These are phyloP conservation scores for Fusarium sp. DNA, from an alignment of 2,329 filamentous ascomycete species.

Conservation along the genomic window DNA sequence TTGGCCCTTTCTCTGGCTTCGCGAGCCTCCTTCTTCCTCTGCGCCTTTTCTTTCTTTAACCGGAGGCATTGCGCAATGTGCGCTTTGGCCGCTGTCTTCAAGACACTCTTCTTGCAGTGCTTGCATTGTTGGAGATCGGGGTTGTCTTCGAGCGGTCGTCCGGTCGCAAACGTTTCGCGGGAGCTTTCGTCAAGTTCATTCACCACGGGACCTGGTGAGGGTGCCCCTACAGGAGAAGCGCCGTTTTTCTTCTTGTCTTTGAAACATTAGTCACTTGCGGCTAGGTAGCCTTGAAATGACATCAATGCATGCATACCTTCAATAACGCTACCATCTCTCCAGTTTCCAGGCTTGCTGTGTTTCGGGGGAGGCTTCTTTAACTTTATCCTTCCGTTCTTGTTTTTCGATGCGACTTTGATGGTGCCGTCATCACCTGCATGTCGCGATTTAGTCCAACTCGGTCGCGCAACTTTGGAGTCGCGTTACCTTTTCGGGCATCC, in stretches of 20 bases:
- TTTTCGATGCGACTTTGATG: conserved; percentile 72
- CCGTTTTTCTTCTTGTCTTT: conserved; percentile 67
- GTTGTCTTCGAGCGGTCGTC: conserved; percentile 81
- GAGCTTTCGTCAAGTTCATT: conserved; percentile 80
- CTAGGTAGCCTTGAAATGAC: background rate
- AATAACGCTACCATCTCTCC: conserved; percentile 73
- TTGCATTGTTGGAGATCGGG: conserved; percentile 88
- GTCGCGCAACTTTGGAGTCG: conserved; percentile 23
- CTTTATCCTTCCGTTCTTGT: conserved; percentile 66
- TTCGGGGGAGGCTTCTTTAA: conserved; percentile 72
- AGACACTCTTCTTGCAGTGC: conserved; percentile 90
- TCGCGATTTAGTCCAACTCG: conserved; percentile 31
- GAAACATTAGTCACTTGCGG: conserved; percentile 15
- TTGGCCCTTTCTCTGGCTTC: conserved; percentile 75
- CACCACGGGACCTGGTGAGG: conserved; percentile 66
- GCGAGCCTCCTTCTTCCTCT: conserved; percentile 79
- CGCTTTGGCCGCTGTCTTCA: conserved; percentile 77
- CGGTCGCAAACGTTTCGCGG: conserved; percentile 82
- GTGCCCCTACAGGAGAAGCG: conserved; percentile 55
- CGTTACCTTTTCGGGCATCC: conserved; percentile 48
- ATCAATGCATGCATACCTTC: conserved; percentile 63
- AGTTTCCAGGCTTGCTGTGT: conserved; percentile 74
- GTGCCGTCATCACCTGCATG: conserved; percentile 65
- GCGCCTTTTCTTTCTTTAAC: conserved; percentile 84
- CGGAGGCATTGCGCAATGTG: conserved; percentile 88